A percentile compares a stretch with the other conserved stretches of the same genome.
Conservation (phyloP, 2,329 filamentous ascomycete species). For the Calonectria pteridis region DNA sequence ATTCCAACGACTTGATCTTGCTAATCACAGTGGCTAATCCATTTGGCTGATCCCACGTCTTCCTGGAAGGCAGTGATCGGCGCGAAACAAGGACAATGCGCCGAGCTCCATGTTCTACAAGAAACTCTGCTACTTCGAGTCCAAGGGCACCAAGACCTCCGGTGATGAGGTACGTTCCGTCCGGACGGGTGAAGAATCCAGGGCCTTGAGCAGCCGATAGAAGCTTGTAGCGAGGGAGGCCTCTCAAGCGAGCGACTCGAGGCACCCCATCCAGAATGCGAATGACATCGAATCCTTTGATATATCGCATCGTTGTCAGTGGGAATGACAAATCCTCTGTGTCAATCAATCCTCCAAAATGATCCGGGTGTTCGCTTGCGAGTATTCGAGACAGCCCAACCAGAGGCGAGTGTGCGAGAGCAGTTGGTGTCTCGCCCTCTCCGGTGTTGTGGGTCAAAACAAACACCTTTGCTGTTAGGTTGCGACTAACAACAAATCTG, state of each 20-base stretch:
- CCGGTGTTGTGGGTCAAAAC: background rate
- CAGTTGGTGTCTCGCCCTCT: background rate
- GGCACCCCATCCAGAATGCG: background rate
- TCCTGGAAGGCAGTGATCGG: background rate
- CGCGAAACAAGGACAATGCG: background rate
- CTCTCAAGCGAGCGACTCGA: background rate
- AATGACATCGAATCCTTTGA: background rate
- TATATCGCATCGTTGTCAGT: background rate
- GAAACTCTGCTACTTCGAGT: background rate
- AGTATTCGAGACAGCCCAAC: background rate
- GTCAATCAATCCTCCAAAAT: background rate
- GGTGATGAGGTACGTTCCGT: conserved; percentile 77
- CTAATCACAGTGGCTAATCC: background rate
- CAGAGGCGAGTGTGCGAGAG: background rate
- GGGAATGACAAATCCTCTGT: background rate
- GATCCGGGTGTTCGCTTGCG: background rate
- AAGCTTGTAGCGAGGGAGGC: background rate
- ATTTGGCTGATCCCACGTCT: background rate
- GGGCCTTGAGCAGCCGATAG: background rate
- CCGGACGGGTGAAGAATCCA: background rate
- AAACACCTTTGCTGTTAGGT: background rate
- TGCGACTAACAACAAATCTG: background rate
- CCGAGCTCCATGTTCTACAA: background rate
- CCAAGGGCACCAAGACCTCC: conserved; percentile 55
- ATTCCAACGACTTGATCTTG: background rate